Conservation (phyloP, 169 alveolate genomes). For the Plasmodium berghei region DNA sequence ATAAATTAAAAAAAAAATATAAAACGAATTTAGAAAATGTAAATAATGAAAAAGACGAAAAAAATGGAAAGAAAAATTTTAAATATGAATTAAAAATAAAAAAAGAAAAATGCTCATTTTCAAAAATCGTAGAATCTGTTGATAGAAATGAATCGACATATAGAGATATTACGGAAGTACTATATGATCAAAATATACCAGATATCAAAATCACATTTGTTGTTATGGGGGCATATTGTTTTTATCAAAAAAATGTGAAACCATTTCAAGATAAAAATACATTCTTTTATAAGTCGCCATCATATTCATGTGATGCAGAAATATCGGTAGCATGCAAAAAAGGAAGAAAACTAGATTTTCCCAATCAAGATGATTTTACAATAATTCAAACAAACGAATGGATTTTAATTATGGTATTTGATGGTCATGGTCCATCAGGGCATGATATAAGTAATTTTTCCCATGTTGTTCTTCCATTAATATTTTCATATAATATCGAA, state of each 20-base stretch:
- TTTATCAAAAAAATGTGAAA: conserved; percentile 44
- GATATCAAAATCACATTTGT: conserved; percentile 54
- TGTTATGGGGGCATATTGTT: conserved; percentile 72
- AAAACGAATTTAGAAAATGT: conserved; percentile 21
- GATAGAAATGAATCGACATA: conserved; percentile 35
- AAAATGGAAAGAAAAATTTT: conserved; percentile 25
- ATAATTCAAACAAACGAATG: conserved; percentile 81
- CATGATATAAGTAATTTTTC: conserved; percentile 86
- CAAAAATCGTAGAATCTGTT: conserved; percentile 59
- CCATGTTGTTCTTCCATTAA: conserved; percentile 80
- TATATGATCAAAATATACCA: conserved; percentile 57
- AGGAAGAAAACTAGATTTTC: conserved; percentile 84
- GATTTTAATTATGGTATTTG: conserved; percentile 86
- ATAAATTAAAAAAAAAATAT: conserved; percentile 59
- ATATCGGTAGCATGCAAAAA: conserved; percentile 80
- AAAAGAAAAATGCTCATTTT: conserved; percentile 66
- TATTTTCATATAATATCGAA: conserved; percentile 79
- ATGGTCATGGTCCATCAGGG: conserved; percentile 90
- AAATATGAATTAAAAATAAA: conserved; percentile 60
- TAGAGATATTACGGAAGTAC: conserved; percentile 63
- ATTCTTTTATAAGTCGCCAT: conserved; percentile 74
- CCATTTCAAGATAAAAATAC: conserved; percentile 77
- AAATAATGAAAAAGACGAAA: conserved; percentile 15
- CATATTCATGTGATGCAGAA: conserved; percentile 77
- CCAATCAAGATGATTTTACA: conserved; percentile 87